phyloP scores from a whole-genome alignment of 2,329 filamentous ascomycete genomes.

The Trichoderma sp. region DNA sequence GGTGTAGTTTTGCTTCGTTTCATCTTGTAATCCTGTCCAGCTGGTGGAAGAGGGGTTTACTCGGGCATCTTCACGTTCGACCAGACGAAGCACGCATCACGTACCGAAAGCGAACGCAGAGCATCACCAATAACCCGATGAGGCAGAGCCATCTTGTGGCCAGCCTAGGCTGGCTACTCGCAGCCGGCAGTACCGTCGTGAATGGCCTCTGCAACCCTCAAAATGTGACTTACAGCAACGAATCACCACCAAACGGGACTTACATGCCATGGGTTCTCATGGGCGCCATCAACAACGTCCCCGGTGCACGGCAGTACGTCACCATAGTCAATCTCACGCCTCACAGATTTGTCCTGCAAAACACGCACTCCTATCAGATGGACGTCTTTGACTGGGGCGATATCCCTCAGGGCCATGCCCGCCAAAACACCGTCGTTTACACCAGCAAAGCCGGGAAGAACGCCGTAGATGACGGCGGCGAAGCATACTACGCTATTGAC shows the following conservation, averaged over 20 bases:
- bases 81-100: neutral
- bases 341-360: slow-evolving; percentile 36
- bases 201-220: slow-evolving; percentile 18
- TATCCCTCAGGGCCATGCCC: slow-evolving; percentile 39
- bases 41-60: too few species aligned
- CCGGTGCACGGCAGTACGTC: slow-evolving; percentile 36
- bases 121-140: neutral
- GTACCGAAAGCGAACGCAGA: neutral
- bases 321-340: slow-evolving; percentile 43
- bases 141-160: neutral
- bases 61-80: too few species aligned
- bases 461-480: slow-evolving; percentile 37
- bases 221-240: slow-evolving; percentile 27
- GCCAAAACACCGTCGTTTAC: slow-evolving; percentile 39
- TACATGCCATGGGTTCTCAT: slow-evolving; percentile 29
- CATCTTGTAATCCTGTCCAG: too few species aligned
- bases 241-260: slow-evolving; percentile 18
- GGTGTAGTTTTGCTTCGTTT: too few species aligned
- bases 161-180: slow-evolving; percentile 8
- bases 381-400: slow-evolving; percentile 40
- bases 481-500: slow-evolving; percentile 39
- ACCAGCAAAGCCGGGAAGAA: slow-evolving; percentile 29
- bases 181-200: neutral
- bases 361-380: slow-evolving; percentile 40
- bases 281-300: slow-evolving; percentile 5